Conservation (phyloP, 768 basidiomycete genomes). For the Mycena vitilis region DNA sequence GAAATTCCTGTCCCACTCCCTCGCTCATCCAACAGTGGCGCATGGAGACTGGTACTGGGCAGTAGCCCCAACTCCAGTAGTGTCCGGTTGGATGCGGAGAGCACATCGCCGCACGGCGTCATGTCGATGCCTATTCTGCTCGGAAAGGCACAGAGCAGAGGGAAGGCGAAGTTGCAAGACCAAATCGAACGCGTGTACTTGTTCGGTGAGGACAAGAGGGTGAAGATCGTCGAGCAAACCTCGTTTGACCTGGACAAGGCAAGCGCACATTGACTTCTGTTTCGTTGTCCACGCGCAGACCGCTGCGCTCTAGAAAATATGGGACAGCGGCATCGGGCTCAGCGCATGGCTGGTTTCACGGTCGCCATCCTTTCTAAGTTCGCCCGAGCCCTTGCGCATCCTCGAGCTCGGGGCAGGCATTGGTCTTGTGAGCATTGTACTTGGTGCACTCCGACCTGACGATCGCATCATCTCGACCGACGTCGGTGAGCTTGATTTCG, state of each 20-base stretch:
- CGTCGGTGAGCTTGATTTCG: conserved; percentile 64
- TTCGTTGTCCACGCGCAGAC: conserved; percentile 42
- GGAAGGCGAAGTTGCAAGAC: conserved; percentile 68
- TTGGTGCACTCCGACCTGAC: conserved; percentile 67
- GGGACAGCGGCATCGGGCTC: conserved; percentile 93
- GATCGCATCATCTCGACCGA: conserved; percentile 73
- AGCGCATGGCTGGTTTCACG: conserved; percentile 75
- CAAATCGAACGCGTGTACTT: conserved; percentile 69
- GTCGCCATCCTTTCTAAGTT: conserved; percentile 3
- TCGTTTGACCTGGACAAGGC: conserved; percentile 96
- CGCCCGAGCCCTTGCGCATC: conserved; percentile 41
- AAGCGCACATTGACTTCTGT: conserved; percentile 52
- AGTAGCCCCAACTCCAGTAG: conserved; percentile 34
- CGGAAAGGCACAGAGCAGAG: conserved; percentile 43
- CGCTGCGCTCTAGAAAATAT: conserved; percentile 81
- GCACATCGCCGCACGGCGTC: conserved; percentile 69
- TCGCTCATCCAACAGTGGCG: conserved; percentile 56
- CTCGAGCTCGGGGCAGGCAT: conserved; percentile 75
- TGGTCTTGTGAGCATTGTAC: conserved; percentile 79
- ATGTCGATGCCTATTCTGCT: conserved; percentile 74
- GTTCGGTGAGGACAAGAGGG: conserved; percentile 37
- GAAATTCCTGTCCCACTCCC: conserved; percentile 78
- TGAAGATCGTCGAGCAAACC: conserved; percentile 81
- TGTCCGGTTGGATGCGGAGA: conserved; percentile 51
- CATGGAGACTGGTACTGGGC: conserved; percentile 73